These are phyloP conservation scores for Aspergillus olivimuriae DNA, from an alignment of 495 filamentous ascomycete genomes.

Conservation along the genomic window DNA sequence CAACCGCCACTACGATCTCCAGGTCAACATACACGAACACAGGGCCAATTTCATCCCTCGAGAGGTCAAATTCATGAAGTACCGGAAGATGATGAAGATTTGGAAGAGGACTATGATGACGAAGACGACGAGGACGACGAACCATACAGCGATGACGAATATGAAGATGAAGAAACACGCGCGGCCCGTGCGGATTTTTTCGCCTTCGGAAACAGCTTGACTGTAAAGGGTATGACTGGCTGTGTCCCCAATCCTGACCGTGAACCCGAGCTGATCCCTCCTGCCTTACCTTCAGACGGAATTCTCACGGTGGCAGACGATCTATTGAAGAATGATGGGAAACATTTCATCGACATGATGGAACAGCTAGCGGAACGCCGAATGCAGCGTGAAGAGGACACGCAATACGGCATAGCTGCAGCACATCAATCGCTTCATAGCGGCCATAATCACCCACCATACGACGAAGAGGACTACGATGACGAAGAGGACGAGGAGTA, in stretches of 20 bases:
- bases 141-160: slow-evolving; percentile 50
- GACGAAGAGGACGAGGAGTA: slow-evolving; percentile 85
- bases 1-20: slow-evolving; percentile 36
- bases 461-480: slow-evolving; percentile 69
- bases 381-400: slow-evolving; percentile 94
- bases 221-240: slow-evolving; percentile 75
- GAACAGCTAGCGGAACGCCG: slow-evolving; percentile 95
- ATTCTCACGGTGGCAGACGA: slow-evolving; percentile 99
- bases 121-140: slow-evolving; percentile 53
- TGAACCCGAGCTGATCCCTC: slow-evolving; percentile 25
- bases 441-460: slow-evolving; percentile 56
- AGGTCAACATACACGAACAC: slow-evolving; percentile 37
- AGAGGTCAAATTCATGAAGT: slow-evolving; percentile 54
- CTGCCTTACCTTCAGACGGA: slow-evolving; percentile 57
- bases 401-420: slow-evolving; percentile 57
- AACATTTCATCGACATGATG: slow-evolving; percentile 99
- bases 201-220: slow-evolving; percentile 94
- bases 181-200: slow-evolving; percentile 71
- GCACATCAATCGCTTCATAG: slow-evolving; percentile 56
- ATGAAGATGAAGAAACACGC: slow-evolving; percentile 45
- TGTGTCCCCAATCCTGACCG: slow-evolving; percentile 9
- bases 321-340: slow-evolving; percentile 96
- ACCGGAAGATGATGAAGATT: slow-evolving; percentile 60
- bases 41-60: slow-evolving; percentile 45
- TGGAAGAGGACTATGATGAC: slow-evolving; percentile 52